Evolutionary conservation across 2,329 filamentous ascomycete genomes (phyloP), one percentile per base, ranked within the genome.

Genomic region (Fusarium sp.): DNA sequence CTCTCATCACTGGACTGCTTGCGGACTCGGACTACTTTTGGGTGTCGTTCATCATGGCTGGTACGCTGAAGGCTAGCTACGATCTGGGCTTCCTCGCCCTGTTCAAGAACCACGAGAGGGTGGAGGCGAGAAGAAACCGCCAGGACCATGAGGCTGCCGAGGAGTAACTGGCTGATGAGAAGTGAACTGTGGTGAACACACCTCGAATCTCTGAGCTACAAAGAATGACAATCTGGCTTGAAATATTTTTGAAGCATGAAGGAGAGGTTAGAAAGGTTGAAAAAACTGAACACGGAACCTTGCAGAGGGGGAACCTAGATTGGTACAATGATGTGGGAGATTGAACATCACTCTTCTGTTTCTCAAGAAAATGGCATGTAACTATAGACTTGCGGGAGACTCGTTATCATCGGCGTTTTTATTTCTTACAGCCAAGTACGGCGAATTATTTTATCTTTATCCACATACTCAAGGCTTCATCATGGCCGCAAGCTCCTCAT

Each of bases 1-100:
- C 92, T 0, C 79, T 90, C 0, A 83, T 92, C 20, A 93, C 92
- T 0, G 93, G 93, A n/a, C 77, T 90, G 0, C 77, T 94, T 52
- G 90, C 90, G 0, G 86, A 86, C 2, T 82, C 83, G 2, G 82
- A 86, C 4, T 79, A 87, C 10, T 92, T 93, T 77, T 91, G 91
- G 84, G 84, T 91, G 2, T 88, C 89, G 0, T 93, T 94, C 77
- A 85, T 91, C 0, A 79, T 87, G n/a, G 92, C 91, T 0, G 92
- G 92, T 57, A 79, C 82, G 1, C 79, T 93, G 74, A 94, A 94
- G 80, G 87, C 86, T 0, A 75, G 81, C 6, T 93, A 92, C 78
- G 91, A 92, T 79, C 71, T 92, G 27, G 86, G 88, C 0, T 84
- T 92, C 76, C 78, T 92, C 50, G 84, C 84, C 10, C 33, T 78